Percentiles rank a stretch among this genome's conserved stretches.
phyloP scores from a whole-genome alignment of 2,329 filamentous ascomycete species.

The Xylariaceae sp. region DNA sequence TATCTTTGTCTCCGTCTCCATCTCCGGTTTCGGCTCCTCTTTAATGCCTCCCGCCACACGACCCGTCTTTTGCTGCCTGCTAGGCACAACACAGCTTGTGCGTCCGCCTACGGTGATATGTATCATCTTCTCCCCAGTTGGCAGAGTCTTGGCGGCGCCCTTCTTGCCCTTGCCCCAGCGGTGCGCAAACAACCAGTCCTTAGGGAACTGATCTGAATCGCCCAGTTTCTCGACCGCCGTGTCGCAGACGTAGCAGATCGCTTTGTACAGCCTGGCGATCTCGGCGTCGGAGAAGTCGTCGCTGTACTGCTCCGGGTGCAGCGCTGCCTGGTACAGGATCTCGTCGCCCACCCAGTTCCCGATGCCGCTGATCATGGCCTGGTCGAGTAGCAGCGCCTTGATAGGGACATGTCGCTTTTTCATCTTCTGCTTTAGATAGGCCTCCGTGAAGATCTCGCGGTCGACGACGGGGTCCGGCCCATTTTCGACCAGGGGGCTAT shows the following conservation, averaged over 20 bases:
- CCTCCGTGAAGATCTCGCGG: constrained; percentile 74
- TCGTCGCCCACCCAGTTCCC: constrained; percentile 99
- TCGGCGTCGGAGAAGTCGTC: constrained; percentile 78
- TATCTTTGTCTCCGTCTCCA: constrained; percentile 21
- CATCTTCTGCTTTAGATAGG: constrained; percentile 77
- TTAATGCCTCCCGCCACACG: constrained; percentile 50
- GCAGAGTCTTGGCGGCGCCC: constrained; percentile 68
- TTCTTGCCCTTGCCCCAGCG: constrained; percentile 92
- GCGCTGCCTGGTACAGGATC: constrained; percentile 83
- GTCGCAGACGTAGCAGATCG: constrained; percentile 79
- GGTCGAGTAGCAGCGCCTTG: constrained; percentile 88
- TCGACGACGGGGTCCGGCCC: constrained; percentile 93
- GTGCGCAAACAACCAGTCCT: constrained; percentile 87
- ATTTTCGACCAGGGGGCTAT: constrained; percentile 85
- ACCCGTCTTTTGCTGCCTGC: constrained; percentile 80
- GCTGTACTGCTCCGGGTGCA: constrained; percentile 94
- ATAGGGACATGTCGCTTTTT: constrained; percentile 80
- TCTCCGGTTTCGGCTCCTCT: constrained; percentile 26
- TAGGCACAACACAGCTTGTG: constrained; percentile 88
- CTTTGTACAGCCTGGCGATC: constrained; percentile 72
- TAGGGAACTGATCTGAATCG: constrained; percentile 83
- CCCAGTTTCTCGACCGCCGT: constrained; percentile 79
- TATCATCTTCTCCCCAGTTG: constrained; percentile 83
- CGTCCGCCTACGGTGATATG: constrained; percentile 90
- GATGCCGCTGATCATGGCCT: constrained; percentile 87